Base-by-base conservation (phyloP, 306 rosid genomes). In the Vigna unguiculata region DNA sequence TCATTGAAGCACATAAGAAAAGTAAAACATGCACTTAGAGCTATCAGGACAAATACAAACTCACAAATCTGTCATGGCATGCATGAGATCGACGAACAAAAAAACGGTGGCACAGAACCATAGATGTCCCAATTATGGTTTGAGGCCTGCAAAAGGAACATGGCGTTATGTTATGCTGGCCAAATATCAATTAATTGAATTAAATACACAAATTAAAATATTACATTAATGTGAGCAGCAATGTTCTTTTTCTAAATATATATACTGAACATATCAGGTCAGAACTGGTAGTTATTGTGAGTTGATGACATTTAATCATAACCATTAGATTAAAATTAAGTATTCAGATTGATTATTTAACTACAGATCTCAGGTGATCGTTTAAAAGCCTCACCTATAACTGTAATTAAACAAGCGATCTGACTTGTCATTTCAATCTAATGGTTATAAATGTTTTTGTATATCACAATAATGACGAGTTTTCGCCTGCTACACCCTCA, bases 91-190 rank as follows among this genome's bases (percentile, higher is more conserved):
- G 75, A 15, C 98, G 91, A 81, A 89, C 88, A 65, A 96, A 96
- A 82, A 96, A 96, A 4, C 99, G 97, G 86, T 96, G 99, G 89
- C 98, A 92, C 64, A 96, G 87, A 81, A 96, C 97, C 98, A 90
- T 96, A 48, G 98, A 91, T n/a, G 98, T 96, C 62, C 97, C 99
- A 72, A 88, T 87, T 11, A 97, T 89, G 71, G 98, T 91, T 78
- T 96, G 98, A 7, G 98, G 99, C 86, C 99, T 96, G 94, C 49
- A 88, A 73, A 65, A 82, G 75, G 61, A 61, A 78, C 38, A 88
- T 40, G 62, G 52, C 49, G 71, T 2, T 19, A 34, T 12, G 76
- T 70, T 48, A 79, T 25, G 84, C 48, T 38, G 53, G 45, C 24
- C 68, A 80, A 36, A 12, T 25, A 41, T 9, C 14, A 54, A 62